phyloP scores from a whole-genome alignment of 352 stramenopile genomes.

The Pythium dissotocum region DNA sequence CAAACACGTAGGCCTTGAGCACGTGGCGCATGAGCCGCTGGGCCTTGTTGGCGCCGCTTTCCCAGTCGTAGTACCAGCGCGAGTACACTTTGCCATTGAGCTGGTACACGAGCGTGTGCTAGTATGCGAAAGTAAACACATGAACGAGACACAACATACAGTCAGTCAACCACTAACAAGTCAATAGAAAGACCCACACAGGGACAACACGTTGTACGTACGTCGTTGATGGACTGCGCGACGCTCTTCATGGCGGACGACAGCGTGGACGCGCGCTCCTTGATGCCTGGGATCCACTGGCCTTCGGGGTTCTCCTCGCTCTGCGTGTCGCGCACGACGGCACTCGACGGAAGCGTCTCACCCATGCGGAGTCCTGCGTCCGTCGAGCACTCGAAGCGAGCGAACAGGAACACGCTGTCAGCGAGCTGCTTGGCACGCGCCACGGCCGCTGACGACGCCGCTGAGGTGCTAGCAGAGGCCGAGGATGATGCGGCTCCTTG shows the following conservation, averaged over 20 bases:
- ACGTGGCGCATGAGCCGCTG: conserved; percentile 49
- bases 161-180: neutral
- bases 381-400: conserved; percentile 36
- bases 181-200: neutral
- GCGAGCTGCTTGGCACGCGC: conserved; percentile 12
- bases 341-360: conserved; percentile 46
- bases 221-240: conserved; percentile 18
- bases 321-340: conserved; percentile 39
- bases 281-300: conserved; percentile 51
- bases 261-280: conserved; percentile 44
- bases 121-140: neutral
- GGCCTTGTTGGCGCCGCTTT: conserved; percentile 43
- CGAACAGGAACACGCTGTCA: conserved; percentile 32
- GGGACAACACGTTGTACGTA: neutral
- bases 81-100: conserved; percentile 46
- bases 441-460: neutral
- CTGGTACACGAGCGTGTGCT: conserved; percentile 36
- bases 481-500: neutral
- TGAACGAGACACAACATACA: neutral
- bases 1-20: conserved; percentile 48
- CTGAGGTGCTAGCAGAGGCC: conserved; percentile 4
- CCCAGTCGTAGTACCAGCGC: conserved; percentile 53
- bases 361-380: conserved; percentile 36
- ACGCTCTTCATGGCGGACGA: conserved; percentile 24
- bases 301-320: conserved; percentile 60